Percentiles rank a stretch among this genome's conserved stretches.
Conservation (phyloP, 345 rosid genomes). For the Euclidium syriacum region DNA sequence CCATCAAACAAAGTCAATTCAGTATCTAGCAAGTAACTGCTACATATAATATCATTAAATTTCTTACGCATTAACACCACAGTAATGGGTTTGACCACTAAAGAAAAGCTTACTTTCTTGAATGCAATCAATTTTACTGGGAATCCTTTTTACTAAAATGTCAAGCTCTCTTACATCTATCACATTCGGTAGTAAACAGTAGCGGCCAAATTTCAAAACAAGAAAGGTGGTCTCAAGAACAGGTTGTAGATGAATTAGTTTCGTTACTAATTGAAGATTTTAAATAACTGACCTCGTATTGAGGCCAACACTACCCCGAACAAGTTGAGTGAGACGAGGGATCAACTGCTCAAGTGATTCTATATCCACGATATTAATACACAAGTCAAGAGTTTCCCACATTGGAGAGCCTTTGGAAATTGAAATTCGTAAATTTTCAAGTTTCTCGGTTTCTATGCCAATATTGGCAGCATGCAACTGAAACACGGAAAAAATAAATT, state of each 20-base stretch:
- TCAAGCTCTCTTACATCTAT: not conserved
- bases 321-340: conserved; percentile 81
- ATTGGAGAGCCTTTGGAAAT: conserved; percentile 94
- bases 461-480: conserved; percentile 96
- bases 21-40: not conserved
- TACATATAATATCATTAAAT: not conserved
- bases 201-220: not conserved
- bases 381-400: conserved; percentile 99
- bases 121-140: not conserved
- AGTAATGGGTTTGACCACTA: not conserved
- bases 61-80: too few relatives aligned
- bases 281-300: conserved; percentile 71
- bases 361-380: conserved; percentile 69
- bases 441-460: conserved; percentile 90
- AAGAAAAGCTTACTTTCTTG: not conserved
- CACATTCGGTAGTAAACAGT: not conserved
- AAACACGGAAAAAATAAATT: conserved; percentile 21
- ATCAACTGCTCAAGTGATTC: conserved; percentile 73
- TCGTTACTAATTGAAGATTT: not conserved
- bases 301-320: conserved; percentile 90
- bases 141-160: not conserved
- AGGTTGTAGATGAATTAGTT: not conserved
- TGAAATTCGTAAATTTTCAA: conserved; percentile 87
- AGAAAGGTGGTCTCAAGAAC: not conserved
- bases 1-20: not conserved